A percentile compares a stretch with the other conserved stretches of the same genome.
These are phyloP conservation scores for Trichosporon sp. DNA, from an alignment of 1,284 basidiomycete genomes.

Conservation along the genomic window DNA sequence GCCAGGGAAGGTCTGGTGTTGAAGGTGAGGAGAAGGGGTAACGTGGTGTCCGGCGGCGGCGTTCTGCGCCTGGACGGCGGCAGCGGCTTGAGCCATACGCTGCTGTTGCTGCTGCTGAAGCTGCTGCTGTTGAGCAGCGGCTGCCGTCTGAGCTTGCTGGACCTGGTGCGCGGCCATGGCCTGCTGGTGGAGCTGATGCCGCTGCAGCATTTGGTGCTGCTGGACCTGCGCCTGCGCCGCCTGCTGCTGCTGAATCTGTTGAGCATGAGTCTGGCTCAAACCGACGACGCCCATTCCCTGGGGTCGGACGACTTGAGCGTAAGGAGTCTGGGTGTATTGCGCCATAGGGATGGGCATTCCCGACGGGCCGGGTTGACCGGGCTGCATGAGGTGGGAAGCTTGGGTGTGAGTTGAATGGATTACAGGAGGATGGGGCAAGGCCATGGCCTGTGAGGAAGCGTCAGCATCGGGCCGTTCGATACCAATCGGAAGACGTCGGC, in stretches of 20 bases:
- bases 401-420: conserved; percentile 35
- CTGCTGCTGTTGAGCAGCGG: conserved; percentile 28
- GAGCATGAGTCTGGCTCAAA: conserved; percentile 29
- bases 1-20: conserved; percentile 45
- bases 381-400: conserved; percentile 39
- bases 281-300: conserved; percentile 29
- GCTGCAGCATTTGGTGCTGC: conserved; percentile 28
- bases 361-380: conserved; percentile 39
- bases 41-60: conserved; percentile 27
- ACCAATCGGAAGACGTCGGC: not conserved
- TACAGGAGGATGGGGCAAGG: conserved; percentile 51
- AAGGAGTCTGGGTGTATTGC: conserved; percentile 32
- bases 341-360: conserved; percentile 36
- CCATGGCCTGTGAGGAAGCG: conserved; percentile 44
- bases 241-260: conserved; percentile 25
- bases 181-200: conserved; percentile 31
- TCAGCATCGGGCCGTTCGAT: not conserved
- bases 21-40: conserved; percentile 49
- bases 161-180: conserved; percentile 24
- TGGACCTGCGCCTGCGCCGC: conserved; percentile 27
- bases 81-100: conserved; percentile 14
- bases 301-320: conserved; percentile 24
- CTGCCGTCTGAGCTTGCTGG: conserved; percentile 21
- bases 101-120: conserved; percentile 31
- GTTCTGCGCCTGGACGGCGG: conserved; percentile 17